Conservation (phyloP, 192 early-diverging fungal species). For the Phlyctochytrium planicorne region DNA sequence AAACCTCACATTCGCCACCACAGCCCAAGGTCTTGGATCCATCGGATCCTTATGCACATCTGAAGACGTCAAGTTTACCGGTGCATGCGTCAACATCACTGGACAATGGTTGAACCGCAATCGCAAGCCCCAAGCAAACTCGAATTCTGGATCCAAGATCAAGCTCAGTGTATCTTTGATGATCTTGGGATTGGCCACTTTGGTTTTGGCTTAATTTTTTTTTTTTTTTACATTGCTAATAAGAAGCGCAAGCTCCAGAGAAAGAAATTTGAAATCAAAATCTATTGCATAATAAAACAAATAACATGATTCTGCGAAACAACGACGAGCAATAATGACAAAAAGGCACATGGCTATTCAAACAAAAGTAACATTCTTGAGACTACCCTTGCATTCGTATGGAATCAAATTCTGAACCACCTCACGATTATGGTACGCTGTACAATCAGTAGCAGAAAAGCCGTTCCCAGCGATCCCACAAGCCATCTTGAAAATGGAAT, state of each 20-base stretch:
- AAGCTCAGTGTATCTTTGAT: too few relatives aligned
- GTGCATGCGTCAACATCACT: background rate
- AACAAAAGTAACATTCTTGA: background rate
- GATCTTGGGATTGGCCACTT: too few relatives aligned
- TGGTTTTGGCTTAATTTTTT: too few relatives aligned
- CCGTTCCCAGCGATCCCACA: background rate
- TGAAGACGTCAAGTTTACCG: background rate
- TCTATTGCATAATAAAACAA: too few relatives aligned
- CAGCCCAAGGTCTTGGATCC: background rate
- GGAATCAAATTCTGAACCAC: background rate
- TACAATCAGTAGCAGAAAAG: background rate
- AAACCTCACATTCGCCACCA: background rate
- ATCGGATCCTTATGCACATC: background rate
- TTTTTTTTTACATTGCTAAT: too few relatives aligned
- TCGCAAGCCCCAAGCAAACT: too few relatives aligned
- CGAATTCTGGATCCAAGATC: too few relatives aligned
- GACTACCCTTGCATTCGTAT: background rate
- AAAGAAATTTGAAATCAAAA: too few relatives aligned
- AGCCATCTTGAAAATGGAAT: background rate
- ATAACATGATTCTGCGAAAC: too few relatives aligned
- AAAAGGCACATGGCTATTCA: too few relatives aligned
- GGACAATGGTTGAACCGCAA: background rate
- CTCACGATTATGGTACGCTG: background rate
- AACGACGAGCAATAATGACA: too few relatives aligned
- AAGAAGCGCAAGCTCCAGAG: too few relatives aligned